Base-by-base conservation (phyloP, 768 basidiomycete species). In the Atractiella rhizophila region DNA sequence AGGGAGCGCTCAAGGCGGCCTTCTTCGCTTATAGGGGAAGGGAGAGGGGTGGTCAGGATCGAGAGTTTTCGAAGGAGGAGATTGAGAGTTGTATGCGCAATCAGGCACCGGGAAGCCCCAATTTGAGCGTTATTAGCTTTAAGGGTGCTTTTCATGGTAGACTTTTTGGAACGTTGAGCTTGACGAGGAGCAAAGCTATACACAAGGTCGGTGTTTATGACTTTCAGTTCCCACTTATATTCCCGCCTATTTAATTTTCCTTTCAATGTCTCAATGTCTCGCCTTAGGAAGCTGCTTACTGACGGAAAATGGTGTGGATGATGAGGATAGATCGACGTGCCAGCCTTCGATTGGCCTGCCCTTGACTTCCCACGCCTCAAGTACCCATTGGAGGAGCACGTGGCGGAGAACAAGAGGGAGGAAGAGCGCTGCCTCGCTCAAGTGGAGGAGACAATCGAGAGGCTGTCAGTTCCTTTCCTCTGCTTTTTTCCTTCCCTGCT, bases 291-390 rank as follows among this genome's bases (percentile, higher is more conserved):
- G n/a, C n/a, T n/a, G n/a, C n/a, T n/a, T n/a, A n/a, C n/a, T n/a
- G n/a, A n/a, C n/a, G n/a, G n/a, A n/a, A n/a, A n/a, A n/a, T n/a
- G n/a, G n/a, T n/a, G n/a, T n/a, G 9, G n/a, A n/a, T n/a, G n/a
- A 28, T 37, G 10, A 25, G 0, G n/a, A 1, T 39, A 57, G 51
- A 41, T 63, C 43, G 63, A 61, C 40, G 55, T 64, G 9, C 63
- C 63, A 5, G 58, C 63, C 0, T 63, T 62, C 50, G 59, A 62
- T 49, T 64, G 62, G 63, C 63, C 63, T 0, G 51, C 46, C n/a
- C 58, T 55, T 1, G 43, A 57, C 12, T 64, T 57, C 54, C 63
- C 63, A 1, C 40, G 56, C 15, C 40, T 61, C 38, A 57, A 60
- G 47, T 64, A 64, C 49, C 63, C 63, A 4, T 46, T 64, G 5